Conservation (phyloP, 306 rosid species). For the Rosa chinensis region DNA sequence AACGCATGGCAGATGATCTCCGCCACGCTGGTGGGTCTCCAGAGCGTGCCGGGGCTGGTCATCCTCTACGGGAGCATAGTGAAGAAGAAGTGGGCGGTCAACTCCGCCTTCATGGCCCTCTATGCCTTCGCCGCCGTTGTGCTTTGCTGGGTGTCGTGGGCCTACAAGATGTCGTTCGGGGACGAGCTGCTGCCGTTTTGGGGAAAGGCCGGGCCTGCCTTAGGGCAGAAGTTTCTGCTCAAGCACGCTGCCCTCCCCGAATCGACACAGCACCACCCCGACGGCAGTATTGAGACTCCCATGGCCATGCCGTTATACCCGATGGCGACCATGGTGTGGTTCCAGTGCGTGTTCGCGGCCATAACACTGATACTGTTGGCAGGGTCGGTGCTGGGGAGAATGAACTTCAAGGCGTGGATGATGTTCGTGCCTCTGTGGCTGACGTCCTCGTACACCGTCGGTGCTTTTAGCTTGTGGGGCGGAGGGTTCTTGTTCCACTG, state of each 20-base stretch:
- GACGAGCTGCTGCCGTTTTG: constrained; percentile 19
- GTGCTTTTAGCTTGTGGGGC: constrained; percentile 24
- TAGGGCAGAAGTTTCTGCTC: constrained; percentile 19
- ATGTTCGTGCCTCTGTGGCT: constrained; percentile 29
- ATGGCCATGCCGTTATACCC: background rate
- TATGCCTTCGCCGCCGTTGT: constrained; percentile 28
- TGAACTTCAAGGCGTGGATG: constrained; percentile 32
- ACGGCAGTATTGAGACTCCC: background rate
- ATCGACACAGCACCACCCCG: background rate
- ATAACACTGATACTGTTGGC: constrained; percentile 19
- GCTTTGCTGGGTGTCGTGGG: constrained; percentile 24
- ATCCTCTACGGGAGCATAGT: constrained; percentile 65
- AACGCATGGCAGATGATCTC: constrained; percentile 67
- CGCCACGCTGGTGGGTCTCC: constrained; percentile 59
- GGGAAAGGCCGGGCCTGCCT: constrained; percentile 12
- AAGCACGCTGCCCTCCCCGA: constrained; percentile 6
- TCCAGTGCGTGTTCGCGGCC: constrained; percentile 17
- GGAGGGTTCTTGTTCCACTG: constrained; percentile 31
- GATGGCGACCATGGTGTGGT: constrained; percentile 21
- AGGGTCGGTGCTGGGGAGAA: constrained; percentile 24
- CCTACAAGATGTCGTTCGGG: constrained; percentile 24
- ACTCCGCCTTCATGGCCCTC: constrained; percentile 30
- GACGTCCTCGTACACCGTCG: constrained; percentile 20
- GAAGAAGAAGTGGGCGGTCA: constrained; percentile 61
- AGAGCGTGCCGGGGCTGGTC: constrained; percentile 61